Evolutionary conservation across 164 flowering plant species (phyloP), one percentile per base, ranked within the genome.

Genomic region (Umbellularia californica): DNA sequence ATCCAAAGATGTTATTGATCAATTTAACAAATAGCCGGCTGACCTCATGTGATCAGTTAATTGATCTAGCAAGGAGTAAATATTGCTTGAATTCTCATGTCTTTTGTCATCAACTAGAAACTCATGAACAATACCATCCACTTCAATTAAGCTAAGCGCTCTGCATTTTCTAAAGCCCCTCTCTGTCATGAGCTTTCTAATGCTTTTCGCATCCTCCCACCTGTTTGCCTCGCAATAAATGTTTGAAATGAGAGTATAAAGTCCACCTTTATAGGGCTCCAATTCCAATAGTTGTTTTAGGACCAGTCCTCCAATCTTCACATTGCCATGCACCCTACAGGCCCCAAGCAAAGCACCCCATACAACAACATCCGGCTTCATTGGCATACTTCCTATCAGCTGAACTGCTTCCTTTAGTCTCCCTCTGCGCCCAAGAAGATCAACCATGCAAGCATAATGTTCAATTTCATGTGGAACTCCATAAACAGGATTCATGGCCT

Each of bases 331-430:
- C 69, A 77, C 84, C 73, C 86, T 83, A 69, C 90, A 87, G 72
- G 90, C 88, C 47, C 85, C 84, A 41, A 87, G 88, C 80, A 89
- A 58, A 60, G 90, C 84, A 60, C 88, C 87, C 88, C 90, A 87
- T 15, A 87, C 64, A 3, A 85, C 86, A 24, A 81, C 70, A 74
- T 89, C 89, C 0, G 89, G 88, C 74, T 79, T 86, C 82, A 84
- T 80, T 17, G 85, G 82, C 90, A 89, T 87, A 60, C 35, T 22
- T 62, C 75, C 79, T 17, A 89, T 81, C 23, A 89, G 67, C 71
- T 78, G 30, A 10, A 82, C 35, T 14, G 90, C 90, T 71, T 86
- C 89, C 28, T 55, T 74, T 25, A 87, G 69, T 30, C 65, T 69
- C 19, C 92, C 90, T 13, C 79, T 80, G 70, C 90, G 82, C 23